Evolutionary conservation across 2,329 filamentous ascomycete species (phyloP), one percentile per base, ranked within the genome.

Genomic region (Penicillium hordei): DNA sequence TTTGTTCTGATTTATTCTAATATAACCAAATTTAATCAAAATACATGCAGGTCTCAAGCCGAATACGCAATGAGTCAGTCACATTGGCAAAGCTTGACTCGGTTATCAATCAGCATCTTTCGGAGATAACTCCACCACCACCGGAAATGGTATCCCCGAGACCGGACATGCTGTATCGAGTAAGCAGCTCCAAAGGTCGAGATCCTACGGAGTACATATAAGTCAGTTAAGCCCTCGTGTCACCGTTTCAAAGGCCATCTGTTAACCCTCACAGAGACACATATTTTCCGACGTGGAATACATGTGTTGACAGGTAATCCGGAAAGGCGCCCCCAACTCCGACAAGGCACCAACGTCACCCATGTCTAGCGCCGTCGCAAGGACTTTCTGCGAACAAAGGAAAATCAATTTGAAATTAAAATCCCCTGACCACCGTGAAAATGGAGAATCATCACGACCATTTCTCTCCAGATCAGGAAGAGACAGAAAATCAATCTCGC

Each of bases 401-500:
- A 42, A 31, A 31, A 31, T 21, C 33, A n/a, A 52, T 25, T 13
- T 21, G 33, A 38, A 46, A 29, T 25, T 12, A 46, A 4, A 36
- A 21, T 39, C 9, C 15, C 17, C 36, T 12, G 27, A 36, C 38
- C 17, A 25, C 25, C 3, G 7, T 34, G 15, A 34, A 51, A 31
- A 60, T 65, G 64, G 31, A 29, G n/a, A 43, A 60, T 8, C 33
- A 61, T 52, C 57, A 51, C 10, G 51, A 64, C 4, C 33, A 21
- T 1, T 15, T 44, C 7, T 51, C 54, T n/a, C 44, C n/a, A 15
- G 52, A 49, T 19, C 21, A 61, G 25, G 54, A 54, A 7, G 63
- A 62, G 23, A 39, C 23, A 13, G 45, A 38, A 19, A 58, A 60
- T 17, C n/a, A 38, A n/a, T 27, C 21, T 12, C 50, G 31, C 21